phyloP scores from a whole-genome alignment of 2,329 filamentous ascomycete genomes.

The Xylariaceae sp. region DNA sequence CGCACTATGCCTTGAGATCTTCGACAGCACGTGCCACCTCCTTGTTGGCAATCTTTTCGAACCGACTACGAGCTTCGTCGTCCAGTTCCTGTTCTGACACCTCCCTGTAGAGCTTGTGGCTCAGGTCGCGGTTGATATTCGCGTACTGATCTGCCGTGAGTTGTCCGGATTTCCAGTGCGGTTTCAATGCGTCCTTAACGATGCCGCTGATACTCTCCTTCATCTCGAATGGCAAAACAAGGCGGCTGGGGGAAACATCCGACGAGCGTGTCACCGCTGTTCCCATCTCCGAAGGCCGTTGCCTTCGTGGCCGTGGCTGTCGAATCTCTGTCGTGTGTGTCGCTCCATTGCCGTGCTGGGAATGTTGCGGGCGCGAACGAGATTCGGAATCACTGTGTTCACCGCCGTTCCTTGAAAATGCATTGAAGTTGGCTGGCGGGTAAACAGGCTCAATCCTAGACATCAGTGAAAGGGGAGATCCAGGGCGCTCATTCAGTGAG shows the following conservation, averaged over 20 bases:
- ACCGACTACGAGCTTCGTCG: slow-evolving; percentile 62
- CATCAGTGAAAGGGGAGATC: slow-evolving; percentile 64
- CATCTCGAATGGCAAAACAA: slow-evolving; percentile 69
- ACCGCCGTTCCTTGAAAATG: slow-evolving; percentile 41
- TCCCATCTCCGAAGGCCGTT: slow-evolving; percentile 40
- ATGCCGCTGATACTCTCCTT: slow-evolving; percentile 89
- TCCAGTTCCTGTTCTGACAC: slow-evolving; percentile 58
- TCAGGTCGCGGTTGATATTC: slow-evolving; percentile 85
- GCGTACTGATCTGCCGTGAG: slow-evolving; percentile 89
- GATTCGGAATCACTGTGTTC: slow-evolving; percentile 48
- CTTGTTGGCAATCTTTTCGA: slow-evolving; percentile 72
- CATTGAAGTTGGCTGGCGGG: slow-evolving; percentile 72
- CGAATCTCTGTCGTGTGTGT: slow-evolving; percentile 45
- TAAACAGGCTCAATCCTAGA: slow-evolving; percentile 72
- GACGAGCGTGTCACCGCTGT: slow-evolving; percentile 44
- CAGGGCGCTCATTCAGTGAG: slow-evolving; percentile 57
- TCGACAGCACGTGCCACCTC: slow-evolving; percentile 77
- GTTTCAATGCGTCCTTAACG: slow-evolving; percentile 78
- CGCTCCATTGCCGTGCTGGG: slow-evolving; percentile 27
- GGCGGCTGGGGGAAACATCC: slow-evolving; percentile 67
- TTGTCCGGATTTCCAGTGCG: slow-evolving; percentile 75
- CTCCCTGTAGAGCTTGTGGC: slow-evolving; percentile 79
- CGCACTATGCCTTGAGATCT: slow-evolving; percentile 40
- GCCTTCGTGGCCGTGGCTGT: slow-evolving; percentile 51
- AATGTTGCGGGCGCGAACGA: slow-evolving; percentile 32